Evolutionary conservation across 1,284 basidiomycete species (phyloP).

Genomic region (Anthracocystis panici-leucophaei): DNA sequence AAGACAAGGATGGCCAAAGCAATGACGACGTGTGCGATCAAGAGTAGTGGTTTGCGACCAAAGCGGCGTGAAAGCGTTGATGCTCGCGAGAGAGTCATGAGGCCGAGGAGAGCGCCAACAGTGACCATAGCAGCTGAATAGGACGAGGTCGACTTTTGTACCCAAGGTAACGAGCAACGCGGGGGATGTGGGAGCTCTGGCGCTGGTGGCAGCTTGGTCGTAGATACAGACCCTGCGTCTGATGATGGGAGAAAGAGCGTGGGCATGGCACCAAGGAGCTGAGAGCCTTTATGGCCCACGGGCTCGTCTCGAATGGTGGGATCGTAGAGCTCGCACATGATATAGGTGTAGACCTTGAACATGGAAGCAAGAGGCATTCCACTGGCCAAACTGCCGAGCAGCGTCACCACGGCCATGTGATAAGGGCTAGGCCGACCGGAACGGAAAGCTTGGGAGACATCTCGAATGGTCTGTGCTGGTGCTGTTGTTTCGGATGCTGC

Average conservation of each 20-base stretch:
- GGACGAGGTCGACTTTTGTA: slow-evolving; percentile 59
- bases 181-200: slow-evolving; percentile 57
- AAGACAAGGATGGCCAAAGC: slow-evolving; percentile 53
- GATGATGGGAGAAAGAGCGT: slow-evolving; percentile 8
- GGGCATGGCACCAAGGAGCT: slow-evolving; percentile 10
- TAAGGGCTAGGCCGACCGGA: slow-evolving; percentile 51
- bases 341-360: slow-evolving; percentile 63
- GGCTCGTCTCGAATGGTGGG: slow-evolving; percentile 39
- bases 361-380: slow-evolving; percentile 61
- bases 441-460: slow-evolving; percentile 51
- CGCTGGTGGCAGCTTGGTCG: slow-evolving; percentile 34
- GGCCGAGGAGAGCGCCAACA: slow-evolving; percentile 55
- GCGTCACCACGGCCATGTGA: slow-evolving; percentile 63
- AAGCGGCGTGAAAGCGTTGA: slow-evolving; percentile 53
- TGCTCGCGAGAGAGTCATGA: slow-evolving; percentile 53
- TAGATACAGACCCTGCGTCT: background rate
- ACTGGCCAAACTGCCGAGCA: slow-evolving; percentile 57
- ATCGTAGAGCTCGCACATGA: slow-evolving; percentile 63
- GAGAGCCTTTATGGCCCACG: slow-evolving; percentile 20
- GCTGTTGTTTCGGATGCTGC: slow-evolving; percentile 43
- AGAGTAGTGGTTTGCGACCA: slow-evolving; percentile 58
- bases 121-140: slow-evolving; percentile 63
- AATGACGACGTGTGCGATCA: slow-evolving; percentile 53
- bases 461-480: slow-evolving; percentile 52
- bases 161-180: slow-evolving; percentile 51